Percentiles rank a stretch among this genome's conserved stretches.
Conservation (phyloP, 805 yeast species). For the Nakazawaea ishiwadae region DNA sequence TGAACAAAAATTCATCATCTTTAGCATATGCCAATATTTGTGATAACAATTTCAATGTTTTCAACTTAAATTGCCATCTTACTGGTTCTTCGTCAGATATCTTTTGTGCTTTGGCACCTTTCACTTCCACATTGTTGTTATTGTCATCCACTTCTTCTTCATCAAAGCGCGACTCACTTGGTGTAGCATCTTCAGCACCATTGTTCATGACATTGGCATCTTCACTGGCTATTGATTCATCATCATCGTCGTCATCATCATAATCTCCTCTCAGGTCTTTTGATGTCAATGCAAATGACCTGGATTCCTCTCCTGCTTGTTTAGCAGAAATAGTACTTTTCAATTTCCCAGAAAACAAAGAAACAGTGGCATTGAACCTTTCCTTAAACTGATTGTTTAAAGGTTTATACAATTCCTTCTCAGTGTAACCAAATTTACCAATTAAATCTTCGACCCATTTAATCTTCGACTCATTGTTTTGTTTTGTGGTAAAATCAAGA, state of each 20-base stretch:
- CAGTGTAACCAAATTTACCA: slow-evolving; percentile 20
- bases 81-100: slow-evolving; percentile 48
- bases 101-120: slow-evolving; percentile 14
- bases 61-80: slow-evolving; percentile 50
- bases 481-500: slow-evolving; percentile 10
- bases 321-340: slow-evolving; percentile 10
- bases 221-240: slow-evolving; percentile 19
- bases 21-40: slow-evolving; percentile 36
- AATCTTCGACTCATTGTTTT: slow-evolving; percentile 15
- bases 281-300: slow-evolving; percentile 2
- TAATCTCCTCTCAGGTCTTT: slow-evolving; percentile 1
- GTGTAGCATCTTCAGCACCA: slow-evolving; percentile 6
- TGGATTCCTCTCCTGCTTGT: slow-evolving; percentile 7
- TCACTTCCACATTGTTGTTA: slow-evolving; percentile 11
- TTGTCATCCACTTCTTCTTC: slow-evolving; percentile 12
- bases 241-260: slow-evolving; percentile 10
- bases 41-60: slow-evolving; percentile 41
- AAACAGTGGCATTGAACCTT: slow-evolving; percentile 26
- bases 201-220: slow-evolving; percentile 17
- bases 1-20: slow-evolving; percentile 32
- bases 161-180: slow-evolving; percentile 10
- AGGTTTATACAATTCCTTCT: slow-evolving; percentile 19
- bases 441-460: slow-evolving; percentile 26
- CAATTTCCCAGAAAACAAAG: slow-evolving; percentile 20
- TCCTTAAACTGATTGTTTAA: slow-evolving; percentile 21